Percentiles rank a stretch among this genome's conserved stretches.
Conservation (phyloP, 495 filamentous ascomycete species). For the Podospora sp. region DNA sequence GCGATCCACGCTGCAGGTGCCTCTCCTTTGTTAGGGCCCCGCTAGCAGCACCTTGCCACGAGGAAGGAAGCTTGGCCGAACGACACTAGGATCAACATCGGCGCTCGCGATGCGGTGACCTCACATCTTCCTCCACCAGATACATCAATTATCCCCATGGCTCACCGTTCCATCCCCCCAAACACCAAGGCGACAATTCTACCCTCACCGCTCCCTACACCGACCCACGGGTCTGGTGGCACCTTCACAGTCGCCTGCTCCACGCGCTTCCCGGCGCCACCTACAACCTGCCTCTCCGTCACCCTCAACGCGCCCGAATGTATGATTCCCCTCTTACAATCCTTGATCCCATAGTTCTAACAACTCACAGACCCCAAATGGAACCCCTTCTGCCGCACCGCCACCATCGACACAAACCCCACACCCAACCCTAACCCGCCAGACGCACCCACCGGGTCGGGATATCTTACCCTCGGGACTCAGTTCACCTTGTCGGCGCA, state of each 20-base stretch:
- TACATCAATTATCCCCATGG: no score
- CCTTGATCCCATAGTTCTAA: neutral
- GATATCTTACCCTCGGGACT: slow-evolving; percentile 32
- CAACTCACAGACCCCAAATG: slow-evolving; percentile 32
- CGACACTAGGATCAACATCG: neutral
- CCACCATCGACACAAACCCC: slow-evolving; percentile 14
- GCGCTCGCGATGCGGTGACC: no score
- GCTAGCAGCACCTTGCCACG: neutral
- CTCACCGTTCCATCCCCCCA: slow-evolving; percentile 9
- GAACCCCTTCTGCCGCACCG: slow-evolving; percentile 40
- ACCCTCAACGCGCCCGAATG: slow-evolving; percentile 32
- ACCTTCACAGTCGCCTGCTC: slow-evolving; percentile 36
- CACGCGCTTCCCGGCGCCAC: slow-evolving; percentile 35
- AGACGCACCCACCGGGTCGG: neutral
- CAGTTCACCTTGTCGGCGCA: slow-evolving; percentile 39
- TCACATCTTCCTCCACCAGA: no score
- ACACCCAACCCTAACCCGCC: neutral
- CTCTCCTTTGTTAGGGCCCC: neutral
- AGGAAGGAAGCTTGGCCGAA: neutral
- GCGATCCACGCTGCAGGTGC: neutral
- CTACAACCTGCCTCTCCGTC: slow-evolving; percentile 30
- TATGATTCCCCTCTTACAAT: slow-evolving; percentile 5
- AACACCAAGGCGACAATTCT: slow-evolving; percentile 7
- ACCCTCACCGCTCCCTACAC: slow-evolving; percentile 30
- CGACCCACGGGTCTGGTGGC: slow-evolving; percentile 34